Evolutionary conservation across 352 stramenopile genomes (phyloP), one percentile per base, ranked within the genome.

Genomic region (Halophytophthora batemanensis): DNA sequence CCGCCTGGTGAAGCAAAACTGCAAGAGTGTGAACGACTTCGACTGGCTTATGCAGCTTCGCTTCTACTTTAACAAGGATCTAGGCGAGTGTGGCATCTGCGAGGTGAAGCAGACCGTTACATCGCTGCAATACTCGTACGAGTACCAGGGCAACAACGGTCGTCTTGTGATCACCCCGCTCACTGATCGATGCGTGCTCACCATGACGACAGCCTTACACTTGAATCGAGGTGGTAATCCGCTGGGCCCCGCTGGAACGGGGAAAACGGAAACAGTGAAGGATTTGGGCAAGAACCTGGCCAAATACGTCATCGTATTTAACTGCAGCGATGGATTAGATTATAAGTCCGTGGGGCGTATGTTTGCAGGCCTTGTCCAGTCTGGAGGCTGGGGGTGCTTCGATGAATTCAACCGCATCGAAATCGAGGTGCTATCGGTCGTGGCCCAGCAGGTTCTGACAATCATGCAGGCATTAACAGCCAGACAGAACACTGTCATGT

Each of bases 331-430:
- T 52, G 90, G 91, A 1, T 71, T 98, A 45, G 91, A 98, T 57
- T 98, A 98, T 71, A 97, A 98, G 54, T 94, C 81, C 0, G 87
- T 98, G 14, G 92, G 86, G 0, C 77, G 90, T 21, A 98, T 98
- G 70, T 98, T 98, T 63, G 87, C 82, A 8, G 92, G 92, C 2
- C 72, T 98, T 8, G 90, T 96, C 11, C 91, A 98, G 52, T 95
- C 86, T 15, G 92, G 92, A 13, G 89, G 82, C 23, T 98, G 92
- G 92, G 90, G 89, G 6, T 98, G 92, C 55, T 98, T 98, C 40
- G 92, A 98, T 66, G 92, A 98, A 58, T 98, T 98, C 60, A 98
- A 98, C 52, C 87, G 92, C n/a, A 98, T 98, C 47, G 93, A 98
- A 59, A 97, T 98, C 28, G 92, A 98, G 54, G 92, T 98, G 40